Evolutionary conservation across 2,329 filamentous ascomycete genomes (phyloP).

Genomic region (Knufia fluminis): DNA sequence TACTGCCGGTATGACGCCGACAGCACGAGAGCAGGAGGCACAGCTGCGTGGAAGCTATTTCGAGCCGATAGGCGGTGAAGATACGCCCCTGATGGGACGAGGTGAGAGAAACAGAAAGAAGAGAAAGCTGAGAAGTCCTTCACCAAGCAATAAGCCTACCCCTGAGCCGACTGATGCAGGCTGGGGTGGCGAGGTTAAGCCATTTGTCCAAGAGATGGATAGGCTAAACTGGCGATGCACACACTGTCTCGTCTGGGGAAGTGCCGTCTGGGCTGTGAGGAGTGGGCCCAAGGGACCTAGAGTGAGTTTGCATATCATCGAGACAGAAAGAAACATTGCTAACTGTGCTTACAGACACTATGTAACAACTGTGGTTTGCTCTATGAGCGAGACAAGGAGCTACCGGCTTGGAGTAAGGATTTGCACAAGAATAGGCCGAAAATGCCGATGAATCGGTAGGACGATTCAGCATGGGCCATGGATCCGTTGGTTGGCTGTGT

Average conservation of each 20-base stretch:
- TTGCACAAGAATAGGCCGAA: constrained; percentile 43
- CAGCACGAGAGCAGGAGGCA: constrained; percentile 55
- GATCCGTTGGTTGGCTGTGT: not conserved
- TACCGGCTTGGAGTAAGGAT: constrained; percentile 67
- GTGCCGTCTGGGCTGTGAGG: constrained; percentile 86
- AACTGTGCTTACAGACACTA: constrained; percentile 52
- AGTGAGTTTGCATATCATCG: constrained; percentile 45
- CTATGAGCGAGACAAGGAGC: constrained; percentile 75
- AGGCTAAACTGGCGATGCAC: constrained; percentile 74
- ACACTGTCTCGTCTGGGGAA: constrained; percentile 81
- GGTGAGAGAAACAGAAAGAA: constrained; percentile 95
- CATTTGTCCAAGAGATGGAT: constrained; percentile 63
- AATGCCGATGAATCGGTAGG: constrained; percentile 2
- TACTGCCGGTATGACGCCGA: constrained; percentile 61
- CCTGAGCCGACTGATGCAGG: constrained; percentile 50
- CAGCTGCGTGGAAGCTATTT: constrained; percentile 49
- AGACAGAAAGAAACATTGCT: constrained; percentile 5
- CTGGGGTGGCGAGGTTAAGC: constrained; percentile 57
- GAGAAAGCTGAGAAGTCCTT: constrained; percentile 78
- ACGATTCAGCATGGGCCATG: not conserved
- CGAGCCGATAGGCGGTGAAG: constrained; percentile 42
- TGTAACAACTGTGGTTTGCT: constrained; percentile 89
- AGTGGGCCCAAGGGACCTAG: constrained; percentile 79
- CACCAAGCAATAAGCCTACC: constrained; percentile 62
- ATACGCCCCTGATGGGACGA: constrained; percentile 73